Evolutionary conservation across 371 early-diverging fungal species (phyloP), one percentile per base, ranked within the genome.

Genomic region (Conidiobolus coronatus): DNA sequence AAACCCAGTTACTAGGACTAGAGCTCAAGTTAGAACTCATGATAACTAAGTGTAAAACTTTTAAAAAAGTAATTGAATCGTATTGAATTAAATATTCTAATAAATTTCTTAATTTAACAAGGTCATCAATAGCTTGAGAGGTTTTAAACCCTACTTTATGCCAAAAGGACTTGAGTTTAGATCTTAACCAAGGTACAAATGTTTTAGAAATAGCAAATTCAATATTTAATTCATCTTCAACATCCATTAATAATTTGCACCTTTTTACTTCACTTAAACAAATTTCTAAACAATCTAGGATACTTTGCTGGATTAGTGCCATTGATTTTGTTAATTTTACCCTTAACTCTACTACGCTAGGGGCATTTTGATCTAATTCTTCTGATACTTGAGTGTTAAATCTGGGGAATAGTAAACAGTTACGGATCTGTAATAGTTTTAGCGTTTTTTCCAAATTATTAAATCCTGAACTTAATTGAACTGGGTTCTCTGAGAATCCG

Each of bases 401-500:
- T 29, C 86, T 51, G 36, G 96, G 96, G 90, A 89, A 94, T 20
- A 94, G 54, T 45, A 79, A 78, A 0, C 82, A 81, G 46, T 77
- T 77, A 1, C 91, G 66, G 35, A 92, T 52, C 14, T 74, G 77
- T 4, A 95, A 71, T 3, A 69, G 60, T 52, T 83, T 85, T 49
- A 95, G 57, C 2, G 74, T 73, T 52, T 76, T 79, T 52, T 94
- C 89, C 2, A 93, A 61, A 18, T 86, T 86, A 15, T 83, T 70
- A 50, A 92, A 85, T 11, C 83, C 79, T n/a, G 48, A 4, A 18
- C 65, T 52, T 48, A 87, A 79, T 0, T 69, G 48, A 44, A 85
- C 83, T 9, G 94, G 86, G 19, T 65, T 58, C 46, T 94, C 93
- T n/a, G 86, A 81, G 41, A 95, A 77, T 1, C 92, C 96, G 52